Evolutionary conservation across 2,329 filamentous ascomycete species (phyloP).

Genomic region (Sclerotinia borealis): DNA sequence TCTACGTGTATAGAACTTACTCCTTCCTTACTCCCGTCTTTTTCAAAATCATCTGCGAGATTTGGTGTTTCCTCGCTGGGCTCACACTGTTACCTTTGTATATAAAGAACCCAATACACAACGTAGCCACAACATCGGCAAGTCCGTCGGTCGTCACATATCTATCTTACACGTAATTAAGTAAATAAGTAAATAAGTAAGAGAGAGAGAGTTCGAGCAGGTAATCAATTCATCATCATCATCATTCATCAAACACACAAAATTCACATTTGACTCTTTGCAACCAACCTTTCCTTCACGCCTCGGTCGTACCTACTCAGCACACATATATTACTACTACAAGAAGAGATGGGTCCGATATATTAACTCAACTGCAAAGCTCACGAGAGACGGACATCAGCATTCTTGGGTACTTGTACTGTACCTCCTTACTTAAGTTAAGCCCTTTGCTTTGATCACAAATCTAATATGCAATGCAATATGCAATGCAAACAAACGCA

Average conservation of each 20-base stretch:
- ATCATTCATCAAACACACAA: constrained; percentile 1
- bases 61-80: constrained; percentile 8
- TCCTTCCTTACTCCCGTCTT: not conserved
- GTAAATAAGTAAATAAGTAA: too few species aligned
- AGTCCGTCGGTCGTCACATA: constrained; percentile 3
- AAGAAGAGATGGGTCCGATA: constrained; percentile 6
- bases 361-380: constrained; percentile 9
- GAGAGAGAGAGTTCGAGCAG: too few species aligned
- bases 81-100: constrained; percentile 9
- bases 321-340: not conserved
- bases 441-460: not conserved
- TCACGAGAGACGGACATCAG: constrained; percentile 11
- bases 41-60: not conserved
- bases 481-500: constrained; percentile 8
- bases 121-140: constrained; percentile 11
- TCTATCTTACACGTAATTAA: constrained; percentile 1
- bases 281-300: not conserved
- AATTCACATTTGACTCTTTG: not conserved
- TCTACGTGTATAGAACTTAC: not conserved
- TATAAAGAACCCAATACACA: not conserved
- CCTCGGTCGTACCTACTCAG: not conserved
- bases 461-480: not conserved
- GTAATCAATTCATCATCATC: too few species aligned
- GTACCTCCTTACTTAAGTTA: not conserved
- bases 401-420: not conserved